These are phyloP conservation scores for Rhododendron mucronatum DNA, from an alignment of 148 eudicot genomes.

Conservation along the genomic window DNA sequence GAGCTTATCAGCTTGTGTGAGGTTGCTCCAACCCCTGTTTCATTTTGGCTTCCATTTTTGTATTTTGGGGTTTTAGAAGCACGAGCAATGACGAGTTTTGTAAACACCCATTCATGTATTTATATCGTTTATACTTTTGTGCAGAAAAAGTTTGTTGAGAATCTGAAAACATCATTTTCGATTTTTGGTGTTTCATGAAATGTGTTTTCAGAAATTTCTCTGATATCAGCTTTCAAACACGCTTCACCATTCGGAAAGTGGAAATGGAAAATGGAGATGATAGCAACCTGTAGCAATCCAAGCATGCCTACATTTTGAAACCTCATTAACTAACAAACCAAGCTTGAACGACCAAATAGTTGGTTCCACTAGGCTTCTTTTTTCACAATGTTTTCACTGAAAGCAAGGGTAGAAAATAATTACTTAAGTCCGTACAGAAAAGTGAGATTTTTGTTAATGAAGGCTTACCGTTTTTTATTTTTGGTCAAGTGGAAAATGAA, in stretches of 20 bases:
- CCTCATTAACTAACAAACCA: neutral
- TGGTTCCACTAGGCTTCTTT: neutral
- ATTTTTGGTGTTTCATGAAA: neutral
- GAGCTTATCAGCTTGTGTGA: neutral
- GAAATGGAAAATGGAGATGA: neutral
- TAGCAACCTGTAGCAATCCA: neutral
- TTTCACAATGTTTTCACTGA: neutral
- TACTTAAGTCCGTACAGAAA: neutral
- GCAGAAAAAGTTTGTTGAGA: neutral
- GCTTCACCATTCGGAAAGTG: neutral
- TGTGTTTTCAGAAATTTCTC: neutral
- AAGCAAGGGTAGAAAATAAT: neutral
- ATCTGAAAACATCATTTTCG: neutral
- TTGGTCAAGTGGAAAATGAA: neutral
- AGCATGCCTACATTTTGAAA: neutral
- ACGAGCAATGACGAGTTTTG: neutral
- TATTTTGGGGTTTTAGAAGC: neutral
- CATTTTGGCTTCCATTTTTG: neutral
- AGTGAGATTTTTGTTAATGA: neutral
- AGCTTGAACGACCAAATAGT: neutral
- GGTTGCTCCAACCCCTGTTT: neutral
- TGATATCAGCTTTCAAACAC: neutral
- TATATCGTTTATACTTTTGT: neutral
- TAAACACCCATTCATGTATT: neutral
- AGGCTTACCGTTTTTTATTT: neutral